A percentile compares a stretch with the other conserved stretches of the same genome.
These are phyloP conservation scores for Nicotiana attenuata DNA, from an alignment of 257 asterid genomes.

Conservation along the genomic window DNA sequence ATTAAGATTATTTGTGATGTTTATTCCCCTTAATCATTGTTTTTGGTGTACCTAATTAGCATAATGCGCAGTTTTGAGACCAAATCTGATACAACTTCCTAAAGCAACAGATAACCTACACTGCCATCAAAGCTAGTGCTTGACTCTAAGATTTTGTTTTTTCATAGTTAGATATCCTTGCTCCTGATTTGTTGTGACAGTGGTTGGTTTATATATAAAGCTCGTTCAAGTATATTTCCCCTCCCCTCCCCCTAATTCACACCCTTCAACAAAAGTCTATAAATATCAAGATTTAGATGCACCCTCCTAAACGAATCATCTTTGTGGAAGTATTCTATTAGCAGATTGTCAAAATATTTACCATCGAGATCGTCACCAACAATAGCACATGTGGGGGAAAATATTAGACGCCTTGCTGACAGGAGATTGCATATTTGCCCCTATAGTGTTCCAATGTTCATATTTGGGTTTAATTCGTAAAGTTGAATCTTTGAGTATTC, in stretches of 20 bases:
- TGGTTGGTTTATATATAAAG: too few species aligned
- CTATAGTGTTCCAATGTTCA: too few species aligned
- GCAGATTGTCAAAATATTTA: background rate
- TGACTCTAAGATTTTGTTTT: too few species aligned
- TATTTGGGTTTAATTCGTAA: background rate
- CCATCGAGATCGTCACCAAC: background rate
- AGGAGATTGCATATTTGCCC: background rate
- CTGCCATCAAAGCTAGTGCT: too few species aligned
- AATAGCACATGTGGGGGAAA: background rate
- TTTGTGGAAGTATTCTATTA: background rate
- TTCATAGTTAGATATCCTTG: too few species aligned
- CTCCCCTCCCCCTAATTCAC: too few species aligned
- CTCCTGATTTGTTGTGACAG: too few species aligned
- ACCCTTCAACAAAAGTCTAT: too few species aligned
- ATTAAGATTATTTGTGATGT: background rate
- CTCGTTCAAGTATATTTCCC: too few species aligned
- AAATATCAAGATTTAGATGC: too few species aligned
- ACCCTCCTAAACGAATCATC: too few species aligned
- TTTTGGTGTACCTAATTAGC: background rate
- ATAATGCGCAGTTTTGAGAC: background rate
- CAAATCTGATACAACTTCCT: background rate
- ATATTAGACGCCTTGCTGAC: background rate
- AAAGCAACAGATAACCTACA: too few species aligned
- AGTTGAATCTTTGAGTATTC: background rate
- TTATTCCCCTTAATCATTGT: background rate